Base-by-base conservation (phyloP, 2,329 filamentous ascomycete genomes). In the Incumbomyces delicatus region DNA sequence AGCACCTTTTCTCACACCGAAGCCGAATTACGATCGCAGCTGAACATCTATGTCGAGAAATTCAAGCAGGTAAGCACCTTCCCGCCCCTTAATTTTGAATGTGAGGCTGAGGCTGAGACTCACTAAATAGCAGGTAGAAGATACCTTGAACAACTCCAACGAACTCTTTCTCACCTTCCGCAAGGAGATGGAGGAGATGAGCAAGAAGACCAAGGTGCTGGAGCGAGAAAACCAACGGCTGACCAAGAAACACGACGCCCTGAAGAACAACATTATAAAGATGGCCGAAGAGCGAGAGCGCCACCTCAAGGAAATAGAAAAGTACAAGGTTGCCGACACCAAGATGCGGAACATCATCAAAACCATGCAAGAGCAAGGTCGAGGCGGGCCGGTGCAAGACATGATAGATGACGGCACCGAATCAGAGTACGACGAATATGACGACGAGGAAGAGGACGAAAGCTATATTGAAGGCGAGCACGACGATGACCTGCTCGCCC, bases 141-240 rank as follows among this genome's bases (percentile, higher is more conserved):
- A 96, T 68, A 96, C 90, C 32, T 77, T 96, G 43, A 96, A 95
- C 69, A 96, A 95, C 64, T 95, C 87, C 67, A 96, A 96, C 70
- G 92, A 96, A 63, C 73, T 96, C 45, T 96, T 96, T 66, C 73
- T 95, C 56, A 95, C 92, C 1, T 96, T 96, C 68, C 80, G 90
- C 46, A 95, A 95, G 70, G 92, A 96, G 68, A 96, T 96, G 89
- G 92, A 96, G 68, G 92, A 96, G 61, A 96, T 96, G 89, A 95
- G 89, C 1, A 95, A 95, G 71, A 96, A 96, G 71, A 95, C 90
- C 5, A 95, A 95, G 67, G 83, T 88, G 20, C 73, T 98, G 44
- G 92, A 98, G 65, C 95, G 95, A 68, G 92, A 98, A 61, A 96
- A 98, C 60, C 83, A 92, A 58, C 83, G 79, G 14, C 76, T 95